Evolutionary conservation across 176 grass and related monocot species (phyloP), one percentile per base, ranked within the genome.

Genomic region (Triticum monococcum): DNA sequence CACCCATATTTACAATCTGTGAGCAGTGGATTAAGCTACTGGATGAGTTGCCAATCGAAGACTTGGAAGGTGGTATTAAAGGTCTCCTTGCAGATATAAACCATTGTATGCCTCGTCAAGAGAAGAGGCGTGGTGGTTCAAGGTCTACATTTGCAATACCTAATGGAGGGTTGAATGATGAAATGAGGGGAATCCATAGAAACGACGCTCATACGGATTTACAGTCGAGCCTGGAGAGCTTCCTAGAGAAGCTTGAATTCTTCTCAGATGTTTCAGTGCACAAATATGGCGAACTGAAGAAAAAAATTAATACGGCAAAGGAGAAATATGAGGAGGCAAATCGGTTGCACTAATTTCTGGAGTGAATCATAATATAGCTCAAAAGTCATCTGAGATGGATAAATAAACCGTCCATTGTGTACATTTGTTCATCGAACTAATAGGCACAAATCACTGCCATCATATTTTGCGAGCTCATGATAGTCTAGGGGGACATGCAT

Each of bases 1-100:
- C 94, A 0, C 97, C 97, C 30, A 97, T 99, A 69, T 99, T 96
- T 68, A 90, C 86, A 37, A 93, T 86, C n/a, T 99, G 97, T 69
- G 78, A 89, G 84, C 82, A 81, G 72, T 99, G 97, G 97, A 86
- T 97, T 64, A 64, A 77, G 3, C 30, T 94, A 32, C 80, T 99
- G 9, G 24, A 80, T 18, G 14, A 81, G 2, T 81, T 94, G 46
- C 86, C 84, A 31, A 90, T 8, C 16, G 79, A 80, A 25, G 84
- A 91, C 31, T 93, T 97, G 84, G 86, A 81, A 75, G 86, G 86
- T 64, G 88, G 89, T 40, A 86, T 94, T 81, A 93, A 93, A 90
- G 92, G 90, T 62, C 89, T 97, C 17, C 72, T 64, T 5, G 77
- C 87, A 65, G 83, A 87, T 88, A 89, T 88, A 80, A 78, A 48